A percentile compares a stretch with the other conserved stretches of the same genome.
These are phyloP conservation scores for Amylocystis lapponica DNA, from an alignment of 768 basidiomycete species.

Conservation along the genomic window DNA sequence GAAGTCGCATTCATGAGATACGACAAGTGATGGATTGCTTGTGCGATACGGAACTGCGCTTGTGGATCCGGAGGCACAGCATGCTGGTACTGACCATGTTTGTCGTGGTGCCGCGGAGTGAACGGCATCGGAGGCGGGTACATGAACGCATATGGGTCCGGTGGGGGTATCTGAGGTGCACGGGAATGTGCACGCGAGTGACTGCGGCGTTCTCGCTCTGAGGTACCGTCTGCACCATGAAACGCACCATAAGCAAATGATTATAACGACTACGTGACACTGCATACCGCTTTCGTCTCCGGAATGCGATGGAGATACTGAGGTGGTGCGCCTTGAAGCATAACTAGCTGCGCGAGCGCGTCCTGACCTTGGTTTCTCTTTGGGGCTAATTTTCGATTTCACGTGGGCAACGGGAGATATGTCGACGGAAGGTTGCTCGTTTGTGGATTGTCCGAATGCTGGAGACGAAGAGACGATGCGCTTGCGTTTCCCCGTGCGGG, in stretches of 20 bases:
- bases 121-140: slow-evolving; percentile 3
- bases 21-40: slow-evolving; percentile 37
- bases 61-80: slow-evolving; percentile 18
- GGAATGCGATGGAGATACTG: not conserved
- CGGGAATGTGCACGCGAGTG: not conserved
- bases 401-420: too few species aligned
- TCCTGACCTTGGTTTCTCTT: too few species aligned
- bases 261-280: not conserved
- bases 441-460: not conserved
- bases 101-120: slow-evolving; percentile 1
- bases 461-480: slow-evolving; percentile 8
- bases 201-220: too few species aligned
- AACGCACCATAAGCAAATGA: not conserved
- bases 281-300: slow-evolving; percentile 10
- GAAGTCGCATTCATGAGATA: slow-evolving; percentile 31
- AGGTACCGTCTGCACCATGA: not conserved
- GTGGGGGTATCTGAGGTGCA: not conserved
- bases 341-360: not conserved
- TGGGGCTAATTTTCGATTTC: too few species aligned
- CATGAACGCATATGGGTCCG: slow-evolving; percentile 1
- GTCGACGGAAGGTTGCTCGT: not conserved
- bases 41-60: slow-evolving; percentile 31
- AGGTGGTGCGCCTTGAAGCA: not conserved
- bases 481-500: slow-evolving; percentile 9
- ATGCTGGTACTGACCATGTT: not conserved